phyloP scores from a whole-genome alignment of 345 rosid species.

The Bruguiera gymnorhiza region DNA sequence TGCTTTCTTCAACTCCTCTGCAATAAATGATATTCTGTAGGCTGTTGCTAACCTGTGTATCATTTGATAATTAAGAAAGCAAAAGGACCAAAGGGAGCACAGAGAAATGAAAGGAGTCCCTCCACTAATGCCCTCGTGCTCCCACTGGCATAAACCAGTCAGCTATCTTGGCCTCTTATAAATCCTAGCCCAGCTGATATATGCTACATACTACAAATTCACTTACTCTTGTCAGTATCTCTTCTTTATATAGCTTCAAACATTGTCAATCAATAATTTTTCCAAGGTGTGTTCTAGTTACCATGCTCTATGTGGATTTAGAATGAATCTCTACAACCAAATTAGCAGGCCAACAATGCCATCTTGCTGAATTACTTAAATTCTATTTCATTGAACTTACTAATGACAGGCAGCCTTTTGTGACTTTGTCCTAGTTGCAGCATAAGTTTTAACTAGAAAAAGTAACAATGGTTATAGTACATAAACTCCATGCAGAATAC shows the following conservation, averaged over 20 bases:
- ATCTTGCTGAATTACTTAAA: not conserved
- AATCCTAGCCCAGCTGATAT: not conserved
- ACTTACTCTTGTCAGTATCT: not conserved
- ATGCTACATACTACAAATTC: not conserved
- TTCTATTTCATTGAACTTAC: too few relatives aligned
- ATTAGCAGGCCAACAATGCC: not conserved
- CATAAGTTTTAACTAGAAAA: too few relatives aligned
- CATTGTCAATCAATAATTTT: not conserved
- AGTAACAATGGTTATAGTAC: too few relatives aligned
- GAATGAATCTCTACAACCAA: not conserved
- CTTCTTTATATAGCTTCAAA: not conserved
- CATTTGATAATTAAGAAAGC: not conserved
- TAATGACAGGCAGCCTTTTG: not conserved
- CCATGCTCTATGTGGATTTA: not conserved
- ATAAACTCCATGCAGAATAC: too few relatives aligned
- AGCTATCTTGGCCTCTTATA: slow-evolving; percentile 6
- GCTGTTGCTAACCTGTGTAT: not conserved
- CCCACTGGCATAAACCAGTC: not conserved
- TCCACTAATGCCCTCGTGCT: not conserved
- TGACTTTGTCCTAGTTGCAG: too few relatives aligned
- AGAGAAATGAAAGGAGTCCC: not conserved
- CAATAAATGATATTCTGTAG: not conserved
- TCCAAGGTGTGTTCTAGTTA: not conserved
- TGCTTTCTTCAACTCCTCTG: not conserved
- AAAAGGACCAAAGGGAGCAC: not conserved